Conservation (phyloP, 228 moss, liverwort and hornwort species). For the Sphagnum fallax region DNA sequence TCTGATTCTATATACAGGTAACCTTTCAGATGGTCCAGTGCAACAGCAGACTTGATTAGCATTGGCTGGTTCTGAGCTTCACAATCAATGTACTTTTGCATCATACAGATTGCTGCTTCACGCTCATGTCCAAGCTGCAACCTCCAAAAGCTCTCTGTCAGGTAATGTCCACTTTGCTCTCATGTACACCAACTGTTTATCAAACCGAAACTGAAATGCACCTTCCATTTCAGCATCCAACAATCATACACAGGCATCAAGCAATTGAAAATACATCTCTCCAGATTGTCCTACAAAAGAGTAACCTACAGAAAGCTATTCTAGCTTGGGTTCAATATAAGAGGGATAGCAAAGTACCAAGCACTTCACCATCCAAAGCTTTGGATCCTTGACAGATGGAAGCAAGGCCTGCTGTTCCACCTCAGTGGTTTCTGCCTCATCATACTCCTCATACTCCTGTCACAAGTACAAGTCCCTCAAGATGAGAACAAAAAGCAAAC, state of each 20-base stretch:
- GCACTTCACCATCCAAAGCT: conserved; percentile 98
- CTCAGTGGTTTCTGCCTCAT: conserved; percentile 97
- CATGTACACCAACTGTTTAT: too few species aligned
- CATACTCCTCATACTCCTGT: conserved; percentile 77
- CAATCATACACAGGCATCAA: too few species aligned
- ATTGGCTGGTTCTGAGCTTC: conserved; percentile 70
- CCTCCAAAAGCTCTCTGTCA: too few species aligned
- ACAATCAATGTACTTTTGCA: conserved; percentile 95
- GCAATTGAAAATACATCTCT: too few species aligned
- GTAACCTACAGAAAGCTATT: too few species aligned
- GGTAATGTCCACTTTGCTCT: too few species aligned
- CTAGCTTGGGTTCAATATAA: neutral
- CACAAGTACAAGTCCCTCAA: neutral
- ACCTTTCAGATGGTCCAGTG: conserved; percentile 91
- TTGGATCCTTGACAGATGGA: conserved; percentile 93
- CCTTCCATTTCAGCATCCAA: too few species aligned
- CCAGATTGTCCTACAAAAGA: too few species aligned
- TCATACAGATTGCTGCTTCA: conserved; percentile 95
- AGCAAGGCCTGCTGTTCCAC: conserved; percentile 97
- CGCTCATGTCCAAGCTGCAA: conserved; percentile 94
- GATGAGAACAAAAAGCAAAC: neutral
- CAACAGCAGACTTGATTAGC: conserved; percentile 91
- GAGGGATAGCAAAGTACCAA: conserved; percentile 29
- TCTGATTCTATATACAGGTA: conserved; percentile 92
- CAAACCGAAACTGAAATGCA: too few species aligned